Base-by-base conservation (phyloP, 768 basidiomycete genomes). In the Rhizopogon roseolus region DNA sequence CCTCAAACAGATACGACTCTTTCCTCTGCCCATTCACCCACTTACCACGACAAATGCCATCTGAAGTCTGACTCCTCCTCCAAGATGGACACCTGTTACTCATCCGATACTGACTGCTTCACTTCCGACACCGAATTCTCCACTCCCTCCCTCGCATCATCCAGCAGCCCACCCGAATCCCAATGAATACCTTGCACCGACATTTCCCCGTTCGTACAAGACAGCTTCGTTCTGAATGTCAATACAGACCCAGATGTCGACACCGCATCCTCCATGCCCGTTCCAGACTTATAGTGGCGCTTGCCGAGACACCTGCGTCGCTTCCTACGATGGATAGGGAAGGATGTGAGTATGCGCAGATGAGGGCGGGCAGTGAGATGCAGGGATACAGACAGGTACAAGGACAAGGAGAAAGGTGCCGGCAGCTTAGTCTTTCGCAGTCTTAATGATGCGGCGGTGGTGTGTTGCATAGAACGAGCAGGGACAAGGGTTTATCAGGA, bases 71-170 rank as follows among this genome's bases (percentile, higher is more conserved):
- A 45, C 45, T 9, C 10, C 39, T 25, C 37, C 38, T 41, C 36
- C 46, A 25, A 38, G 17, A 19, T 41, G 6, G 22, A 54, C 28
- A 9, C 29, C 19, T 27, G 36, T 43, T 40, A 49, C 16, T 13
- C 11, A 9, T 54, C 49, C 9, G 57, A 57, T 29, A 42, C 49
- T 5, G 57, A 57, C 38, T 54, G 54, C 11, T 54, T 40, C 10
- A 49, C 53, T 5, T 50, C 57, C n/a, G 40, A 55, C 6, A 55
- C 53, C 0, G 54, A 58, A 22, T 37, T 34, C 10, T 59, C 58
- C 36, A 59, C 58, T 13, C 58, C 58, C 3, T 59, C 58, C 5
- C 56, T 59, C 14, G 52, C 58, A 13, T 41, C 55, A 11, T 52
- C 53, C 6, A 57, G 48, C 14, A 58, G 57, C 17, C 58, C 56